These are phyloP conservation scores for Pseudogymnoascus sp. DNA, from an alignment of 2,329 filamentous ascomycete genomes.

Conservation along the genomic window DNA sequence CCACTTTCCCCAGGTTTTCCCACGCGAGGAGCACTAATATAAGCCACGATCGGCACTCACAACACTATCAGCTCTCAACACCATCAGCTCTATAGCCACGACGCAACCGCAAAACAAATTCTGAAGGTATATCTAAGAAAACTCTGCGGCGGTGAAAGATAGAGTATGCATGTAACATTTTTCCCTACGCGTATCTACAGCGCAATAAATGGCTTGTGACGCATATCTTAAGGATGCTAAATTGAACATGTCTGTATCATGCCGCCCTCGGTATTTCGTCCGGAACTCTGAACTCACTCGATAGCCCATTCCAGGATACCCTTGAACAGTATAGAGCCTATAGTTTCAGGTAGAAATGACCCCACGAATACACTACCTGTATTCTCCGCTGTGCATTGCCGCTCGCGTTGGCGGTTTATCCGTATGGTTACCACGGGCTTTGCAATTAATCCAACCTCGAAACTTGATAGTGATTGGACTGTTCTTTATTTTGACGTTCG, in stretches of 20 bases:
- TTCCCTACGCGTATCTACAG: background rate
- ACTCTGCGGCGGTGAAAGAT: background rate
- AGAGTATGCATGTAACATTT: background rate
- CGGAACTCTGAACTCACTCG: background rate
- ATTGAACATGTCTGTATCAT: background rate
- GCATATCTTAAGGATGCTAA: background rate
- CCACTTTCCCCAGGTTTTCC: constrained; percentile 2
- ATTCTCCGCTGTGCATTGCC: constrained; percentile 1
- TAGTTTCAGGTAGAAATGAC: background rate
- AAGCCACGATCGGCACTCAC: background rate
- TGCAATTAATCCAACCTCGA: background rate
- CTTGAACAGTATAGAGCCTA: background rate
- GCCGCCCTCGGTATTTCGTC: background rate
- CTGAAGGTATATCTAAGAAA: background rate
- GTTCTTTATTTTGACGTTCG: constrained; percentile 6
- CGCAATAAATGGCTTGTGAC: background rate
- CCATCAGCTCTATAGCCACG: background rate
- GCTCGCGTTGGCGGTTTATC: background rate
- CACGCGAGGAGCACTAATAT: background rate
- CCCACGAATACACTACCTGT: background rate
- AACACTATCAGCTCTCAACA: background rate
- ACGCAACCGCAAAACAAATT: background rate
- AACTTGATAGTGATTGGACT: background rate
- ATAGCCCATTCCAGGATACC: background rate
- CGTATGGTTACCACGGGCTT: background rate